A percentile compares a stretch with the other conserved stretches of the same genome.
Evolutionary conservation across 306 rosid species (phyloP).

Genomic region (Quercus variabilis): DNA sequence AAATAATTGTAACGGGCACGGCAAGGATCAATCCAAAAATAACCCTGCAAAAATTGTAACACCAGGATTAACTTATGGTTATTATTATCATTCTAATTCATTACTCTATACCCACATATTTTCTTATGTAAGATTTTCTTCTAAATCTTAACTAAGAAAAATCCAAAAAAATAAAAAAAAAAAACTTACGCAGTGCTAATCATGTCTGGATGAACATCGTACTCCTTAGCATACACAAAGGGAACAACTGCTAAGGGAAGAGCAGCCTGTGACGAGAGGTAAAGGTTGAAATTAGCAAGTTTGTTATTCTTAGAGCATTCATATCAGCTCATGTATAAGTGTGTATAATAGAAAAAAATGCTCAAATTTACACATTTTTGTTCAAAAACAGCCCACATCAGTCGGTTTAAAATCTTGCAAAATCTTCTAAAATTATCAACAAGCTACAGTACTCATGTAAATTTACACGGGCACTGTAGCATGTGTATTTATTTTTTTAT

Average conservation of each 20-base stretch:
- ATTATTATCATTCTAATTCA: not conserved
- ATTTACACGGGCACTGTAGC: too few species aligned
- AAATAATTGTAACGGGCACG: constrained; percentile 75
- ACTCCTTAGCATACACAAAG: constrained; percentile 86
- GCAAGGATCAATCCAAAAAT: constrained; percentile 85
- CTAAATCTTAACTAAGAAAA: not conserved
- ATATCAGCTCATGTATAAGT: too few species aligned
- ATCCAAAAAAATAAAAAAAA: not conserved
- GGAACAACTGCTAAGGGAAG: constrained; percentile 93
- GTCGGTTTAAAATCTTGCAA: too few species aligned
- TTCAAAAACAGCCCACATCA: too few species aligned
- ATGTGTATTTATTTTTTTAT: too few species aligned
- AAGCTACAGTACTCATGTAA: too few species aligned
- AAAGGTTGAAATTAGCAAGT: not conserved
- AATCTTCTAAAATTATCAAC: too few species aligned
- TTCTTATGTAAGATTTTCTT: too few species aligned
- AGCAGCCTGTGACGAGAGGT: constrained; percentile 57
- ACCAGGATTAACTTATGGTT: not conserved
- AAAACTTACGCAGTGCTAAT: constrained; percentile 83
- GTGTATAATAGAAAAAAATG: too few species aligned
- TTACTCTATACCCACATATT: too few species aligned
- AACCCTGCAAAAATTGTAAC: constrained; percentile 49
- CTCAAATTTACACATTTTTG: too few species aligned
- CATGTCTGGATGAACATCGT: constrained; percentile 80
- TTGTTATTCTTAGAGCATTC: not conserved